Evolutionary conservation across 257 asterid genomes (phyloP).

Genomic region (Solanum paucissectum): DNA sequence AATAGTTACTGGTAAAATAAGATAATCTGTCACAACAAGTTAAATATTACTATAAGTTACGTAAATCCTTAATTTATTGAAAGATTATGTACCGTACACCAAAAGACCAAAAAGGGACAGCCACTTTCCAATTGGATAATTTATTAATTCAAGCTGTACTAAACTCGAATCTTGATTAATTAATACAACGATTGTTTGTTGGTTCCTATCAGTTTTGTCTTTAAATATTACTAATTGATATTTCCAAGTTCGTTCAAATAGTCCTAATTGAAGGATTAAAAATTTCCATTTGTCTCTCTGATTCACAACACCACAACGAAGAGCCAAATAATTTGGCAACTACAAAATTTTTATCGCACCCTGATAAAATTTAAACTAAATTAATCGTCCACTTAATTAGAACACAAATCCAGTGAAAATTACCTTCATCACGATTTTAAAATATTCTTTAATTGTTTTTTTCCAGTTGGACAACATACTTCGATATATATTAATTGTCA

Average conservation of each 20-base stretch:
- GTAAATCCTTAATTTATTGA: neutral
- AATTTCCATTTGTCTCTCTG: conserved; percentile 22
- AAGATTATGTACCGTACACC: neutral
- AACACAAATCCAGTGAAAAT: neutral
- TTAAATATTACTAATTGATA: neutral
- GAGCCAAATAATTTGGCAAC: neutral
- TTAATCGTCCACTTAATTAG: neutral
- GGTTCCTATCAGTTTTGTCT: neutral
- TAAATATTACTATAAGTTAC: neutral
- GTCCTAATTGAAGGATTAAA: neutral
- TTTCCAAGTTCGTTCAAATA: neutral
- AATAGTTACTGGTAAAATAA: too few relatives aligned
- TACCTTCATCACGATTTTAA: neutral
- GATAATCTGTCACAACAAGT: neutral
- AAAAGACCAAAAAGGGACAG: neutral
- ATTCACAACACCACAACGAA: conserved; percentile 28
- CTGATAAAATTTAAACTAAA: neutral
- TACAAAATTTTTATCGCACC: neutral
- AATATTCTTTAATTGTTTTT: neutral
- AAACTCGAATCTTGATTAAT: neutral
- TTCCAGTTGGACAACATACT: neutral
- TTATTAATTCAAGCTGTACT: neutral
- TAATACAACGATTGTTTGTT: neutral
- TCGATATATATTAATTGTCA: neutral
- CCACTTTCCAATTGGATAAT: neutral